phyloP scores from a whole-genome alignment of 140 eudicot species.

The Cichorium intybus region DNA sequence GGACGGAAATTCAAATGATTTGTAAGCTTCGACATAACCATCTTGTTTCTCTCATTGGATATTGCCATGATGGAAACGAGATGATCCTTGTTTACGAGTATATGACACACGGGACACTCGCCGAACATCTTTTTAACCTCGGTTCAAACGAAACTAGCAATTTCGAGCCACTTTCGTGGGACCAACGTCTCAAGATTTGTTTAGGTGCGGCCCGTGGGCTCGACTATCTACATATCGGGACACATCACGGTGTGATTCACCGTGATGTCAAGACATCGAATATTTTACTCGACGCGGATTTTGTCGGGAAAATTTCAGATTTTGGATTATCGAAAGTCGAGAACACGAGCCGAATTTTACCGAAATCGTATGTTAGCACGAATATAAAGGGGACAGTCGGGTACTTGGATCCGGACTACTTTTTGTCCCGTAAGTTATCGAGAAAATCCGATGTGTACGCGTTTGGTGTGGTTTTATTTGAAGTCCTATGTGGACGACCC shows the following conservation, averaged over 20 bases:
- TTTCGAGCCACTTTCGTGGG: conserved; percentile 40
- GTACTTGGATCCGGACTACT: conserved; percentile 54
- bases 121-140: conserved; percentile 34
- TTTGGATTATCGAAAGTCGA: conserved; percentile 46
- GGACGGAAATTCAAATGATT: conserved; percentile 55
- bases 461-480: conserved; percentile 65
- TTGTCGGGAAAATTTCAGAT: conserved; percentile 49
- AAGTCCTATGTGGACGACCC: conserved; percentile 56
- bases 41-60: conserved; percentile 51
- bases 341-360: conserved; percentile 16
- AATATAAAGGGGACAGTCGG: conserved; percentile 55
- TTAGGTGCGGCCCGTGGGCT: conserved; percentile 62
- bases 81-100: conserved; percentile 41
- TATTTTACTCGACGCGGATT: conserved; percentile 43
- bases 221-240: conserved; percentile 55
- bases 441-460: conserved; percentile 55
- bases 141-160: conserved; percentile 20
- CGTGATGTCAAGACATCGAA: conserved; percentile 58
- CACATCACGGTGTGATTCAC: conserved; percentile 49
- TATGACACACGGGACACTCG: conserved; percentile 33
- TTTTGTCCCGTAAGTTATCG: conserved; percentile 35
- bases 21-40: conserved; percentile 51
- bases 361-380: conserved; percentile 40
- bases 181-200: conserved; percentile 49
- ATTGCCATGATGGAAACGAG: conserved; percentile 34